A percentile compares a stretch with the other conserved stretches of the same genome.
Conservation (phyloP, 2,329 filamentous ascomycete genomes). For the Botrytis aclada region DNA sequence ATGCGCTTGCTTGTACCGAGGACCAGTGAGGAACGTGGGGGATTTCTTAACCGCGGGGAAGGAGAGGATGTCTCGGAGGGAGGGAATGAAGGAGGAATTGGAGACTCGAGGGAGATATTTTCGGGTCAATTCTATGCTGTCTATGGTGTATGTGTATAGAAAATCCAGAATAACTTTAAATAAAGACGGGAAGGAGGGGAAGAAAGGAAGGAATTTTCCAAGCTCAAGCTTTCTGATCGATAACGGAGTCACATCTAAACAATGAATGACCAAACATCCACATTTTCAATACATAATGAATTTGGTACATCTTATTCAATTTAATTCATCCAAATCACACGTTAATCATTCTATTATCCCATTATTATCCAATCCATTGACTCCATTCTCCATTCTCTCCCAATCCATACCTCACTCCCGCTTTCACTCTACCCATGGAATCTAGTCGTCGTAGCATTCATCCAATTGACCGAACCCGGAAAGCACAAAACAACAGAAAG, state of each 20-base stretch:
- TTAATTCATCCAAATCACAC: not conserved
- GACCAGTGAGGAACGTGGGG: constrained; percentile 2
- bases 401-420: not conserved
- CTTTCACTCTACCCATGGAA: not conserved
- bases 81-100: not conserved
- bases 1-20: constrained; percentile 11
- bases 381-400: not conserved
- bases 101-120: no score
- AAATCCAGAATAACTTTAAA: not conserved
- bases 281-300: constrained; percentile 9
- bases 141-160: not conserved
- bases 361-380: not conserved
- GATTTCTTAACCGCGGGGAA: constrained; percentile 6
- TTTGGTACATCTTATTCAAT: not conserved
- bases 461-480: not conserved
- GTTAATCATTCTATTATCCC: not conserved
- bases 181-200: not conserved
- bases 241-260: constrained; percentile 8
- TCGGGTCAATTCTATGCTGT: not conserved
- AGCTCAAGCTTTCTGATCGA: not conserved
- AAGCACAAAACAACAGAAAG: not conserved
- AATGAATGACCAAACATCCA: constrained; percentile 1
- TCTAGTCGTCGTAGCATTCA: not conserved
- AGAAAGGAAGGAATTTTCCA: constrained; percentile 3
- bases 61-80: not conserved